Evolutionary conservation across 1,284 basidiomycete species (phyloP).

Genomic region (Cryptococcus sp.): DNA sequence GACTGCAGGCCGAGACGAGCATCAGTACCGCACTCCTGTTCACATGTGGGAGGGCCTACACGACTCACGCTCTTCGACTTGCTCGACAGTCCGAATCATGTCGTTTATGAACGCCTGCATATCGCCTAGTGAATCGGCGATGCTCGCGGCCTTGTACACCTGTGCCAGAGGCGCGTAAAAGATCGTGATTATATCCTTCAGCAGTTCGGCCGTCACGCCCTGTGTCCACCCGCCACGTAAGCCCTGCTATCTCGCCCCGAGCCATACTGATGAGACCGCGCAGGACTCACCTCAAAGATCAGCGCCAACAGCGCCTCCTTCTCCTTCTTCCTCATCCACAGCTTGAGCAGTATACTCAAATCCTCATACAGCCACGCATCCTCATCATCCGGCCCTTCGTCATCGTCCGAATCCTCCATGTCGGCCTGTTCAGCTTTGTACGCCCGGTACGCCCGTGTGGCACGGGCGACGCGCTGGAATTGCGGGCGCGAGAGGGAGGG

Average conservation of each 20-base stretch:
- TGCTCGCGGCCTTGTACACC: constrained; percentile 96
- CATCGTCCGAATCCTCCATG: constrained; percentile 79
- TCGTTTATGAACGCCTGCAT: constrained; percentile 94
- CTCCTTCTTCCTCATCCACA: constrained; percentile 77
- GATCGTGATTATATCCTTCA: constrained; percentile 99
- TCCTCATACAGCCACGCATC: constrained; percentile 96
- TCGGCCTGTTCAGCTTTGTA: constrained; percentile 65
- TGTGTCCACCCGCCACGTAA: constrained; percentile 39
- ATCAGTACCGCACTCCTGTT: background rate
- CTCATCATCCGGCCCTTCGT: constrained; percentile 85
- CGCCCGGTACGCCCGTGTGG: constrained; percentile 69
- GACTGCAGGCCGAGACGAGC: constrained; percentile 53
- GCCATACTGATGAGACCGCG: background rate
- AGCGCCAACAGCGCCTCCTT: constrained; percentile 89
- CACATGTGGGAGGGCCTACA: constrained; percentile 1
- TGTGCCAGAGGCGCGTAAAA: constrained; percentile 98
- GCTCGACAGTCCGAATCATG: constrained; percentile 90
- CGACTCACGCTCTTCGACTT: constrained; percentile 77
- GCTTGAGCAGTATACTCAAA: constrained; percentile 68
- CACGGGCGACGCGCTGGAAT: constrained; percentile 70
- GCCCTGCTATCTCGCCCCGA: background rate
- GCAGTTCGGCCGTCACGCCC: constrained; percentile 89
- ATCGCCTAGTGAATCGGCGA: constrained; percentile 88
- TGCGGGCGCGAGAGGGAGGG: constrained; percentile 70
- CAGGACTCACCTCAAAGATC: constrained; percentile 76